These are phyloP conservation scores for Pichia heedii DNA, from an alignment of 805 yeast species.

Conservation along the genomic window DNA sequence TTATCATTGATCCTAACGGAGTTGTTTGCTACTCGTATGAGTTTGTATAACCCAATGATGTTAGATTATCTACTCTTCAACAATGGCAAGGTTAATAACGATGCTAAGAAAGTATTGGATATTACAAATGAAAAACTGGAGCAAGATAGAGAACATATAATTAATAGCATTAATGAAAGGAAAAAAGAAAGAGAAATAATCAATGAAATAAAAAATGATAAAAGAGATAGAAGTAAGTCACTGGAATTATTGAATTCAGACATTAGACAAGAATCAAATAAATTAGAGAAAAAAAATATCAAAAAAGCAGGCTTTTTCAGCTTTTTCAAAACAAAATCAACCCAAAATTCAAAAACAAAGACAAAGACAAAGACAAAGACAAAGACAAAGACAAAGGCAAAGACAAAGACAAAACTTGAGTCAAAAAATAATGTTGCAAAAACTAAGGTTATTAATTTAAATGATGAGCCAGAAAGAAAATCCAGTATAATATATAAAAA, in stretches of 20 bases:
- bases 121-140: not conserved
- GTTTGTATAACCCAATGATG: slow-evolving; percentile 28
- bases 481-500: not conserved
- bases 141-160: slow-evolving; percentile 1
- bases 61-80: slow-evolving; percentile 21
- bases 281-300: not conserved
- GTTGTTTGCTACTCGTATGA: slow-evolving; percentile 25
- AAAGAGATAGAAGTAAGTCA: slow-evolving; percentile 13
- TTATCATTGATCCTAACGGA: slow-evolving; percentile 32
- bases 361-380: not conserved
- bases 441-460: not conserved
- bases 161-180: slow-evolving; percentile 5
- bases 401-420: not conserved
- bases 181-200: slow-evolving; percentile 9
- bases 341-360: not conserved
- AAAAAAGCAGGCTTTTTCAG: slow-evolving; percentile 2
- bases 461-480: not conserved
- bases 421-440: not conserved
- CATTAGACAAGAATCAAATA: slow-evolving; percentile 5
- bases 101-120: slow-evolving; percentile 7
- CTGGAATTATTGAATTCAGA: slow-evolving; percentile 12
- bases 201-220: slow-evolving; percentile 6
- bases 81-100: slow-evolving; percentile 19
- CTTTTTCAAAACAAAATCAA: slow-evolving; percentile 3
- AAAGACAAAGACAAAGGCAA: not conserved